These are phyloP conservation scores for Pichia nakasei DNA, from an alignment of 805 yeast genomes.

Conservation along the genomic window DNA sequence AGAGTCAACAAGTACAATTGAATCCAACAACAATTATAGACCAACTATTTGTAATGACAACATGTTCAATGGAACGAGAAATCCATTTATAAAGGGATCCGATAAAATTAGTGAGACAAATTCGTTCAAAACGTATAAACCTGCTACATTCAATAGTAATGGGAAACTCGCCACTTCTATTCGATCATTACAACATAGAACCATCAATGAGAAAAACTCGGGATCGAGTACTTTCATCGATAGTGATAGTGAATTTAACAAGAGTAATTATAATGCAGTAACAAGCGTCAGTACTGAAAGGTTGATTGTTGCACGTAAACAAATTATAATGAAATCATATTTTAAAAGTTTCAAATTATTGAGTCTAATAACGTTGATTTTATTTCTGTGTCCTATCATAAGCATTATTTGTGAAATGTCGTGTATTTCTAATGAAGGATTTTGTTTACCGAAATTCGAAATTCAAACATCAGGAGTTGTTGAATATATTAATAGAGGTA, in stretches of 20 bases:
- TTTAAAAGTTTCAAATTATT: constrained; percentile 18
- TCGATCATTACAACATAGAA: not conserved
- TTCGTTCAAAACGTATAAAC: not conserved
- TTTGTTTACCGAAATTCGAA: constrained; percentile 37
- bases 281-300: not conserved
- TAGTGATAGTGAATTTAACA: not conserved
- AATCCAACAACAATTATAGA: too few species aligned
- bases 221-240: not conserved
- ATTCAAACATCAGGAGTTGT: constrained; percentile 20
- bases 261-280: not conserved
- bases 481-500: not conserved
- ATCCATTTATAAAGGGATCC: not conserved
- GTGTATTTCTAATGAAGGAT: constrained; percentile 24
- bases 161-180: not conserved
- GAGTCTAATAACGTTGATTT: constrained; percentile 15
- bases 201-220: not conserved
- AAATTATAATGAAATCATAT: constrained; percentile 12
- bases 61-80: not conserved
- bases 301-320: constrained; percentile 4
- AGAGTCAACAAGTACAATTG: too few species aligned
- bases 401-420: constrained; percentile 20
- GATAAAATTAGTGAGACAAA: not conserved
- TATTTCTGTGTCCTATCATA: constrained; percentile 20
- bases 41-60: not conserved
- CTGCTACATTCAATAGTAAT: not conserved